Percentiles rank a stretch among this genome's conserved stretches.
phyloP scores from a whole-genome alignment of 148 eudicot genomes.

The Diospyros kaki region DNA sequence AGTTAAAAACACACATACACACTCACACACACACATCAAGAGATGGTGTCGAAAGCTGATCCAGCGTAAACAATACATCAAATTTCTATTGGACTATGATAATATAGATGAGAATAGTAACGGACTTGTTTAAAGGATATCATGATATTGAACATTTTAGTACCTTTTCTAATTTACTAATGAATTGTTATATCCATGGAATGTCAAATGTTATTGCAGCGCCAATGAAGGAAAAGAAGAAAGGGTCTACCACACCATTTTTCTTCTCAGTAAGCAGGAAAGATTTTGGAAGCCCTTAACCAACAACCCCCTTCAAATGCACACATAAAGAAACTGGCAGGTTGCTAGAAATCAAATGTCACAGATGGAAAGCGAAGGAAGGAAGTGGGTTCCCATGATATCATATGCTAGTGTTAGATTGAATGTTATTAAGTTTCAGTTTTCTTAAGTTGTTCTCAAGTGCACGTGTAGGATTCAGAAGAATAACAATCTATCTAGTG shows the following conservation, averaged over 20 bases:
- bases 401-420: not conserved
- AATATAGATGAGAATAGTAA: conserved; percentile 13
- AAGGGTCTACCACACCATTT: conserved; percentile 27
- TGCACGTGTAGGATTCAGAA: not conserved
- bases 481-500: not conserved
- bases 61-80: too few species aligned
- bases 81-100: too few species aligned
- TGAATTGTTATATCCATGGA: conserved; percentile 27
- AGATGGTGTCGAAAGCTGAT: too few species aligned
- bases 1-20: too few species aligned
- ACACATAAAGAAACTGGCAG: conserved; percentile 23
- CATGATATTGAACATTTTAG: conserved; percentile 43
- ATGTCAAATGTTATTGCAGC: conserved; percentile 29
- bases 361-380: not conserved
- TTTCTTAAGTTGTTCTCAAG: not conserved
- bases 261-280: conserved; percentile 45
- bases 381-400: not conserved
- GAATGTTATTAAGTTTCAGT: not conserved
- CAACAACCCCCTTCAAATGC: conserved; percentile 19
- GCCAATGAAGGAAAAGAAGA: conserved; percentile 43
- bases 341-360: conserved; percentile 19
- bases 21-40: too few species aligned
- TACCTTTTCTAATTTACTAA: conserved; percentile 41
- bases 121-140: conserved; percentile 25
- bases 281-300: conserved; percentile 31